phyloP scores from a whole-genome alignment of 176 grass and related monocot genomes.

The Lolium rigidum region DNA sequence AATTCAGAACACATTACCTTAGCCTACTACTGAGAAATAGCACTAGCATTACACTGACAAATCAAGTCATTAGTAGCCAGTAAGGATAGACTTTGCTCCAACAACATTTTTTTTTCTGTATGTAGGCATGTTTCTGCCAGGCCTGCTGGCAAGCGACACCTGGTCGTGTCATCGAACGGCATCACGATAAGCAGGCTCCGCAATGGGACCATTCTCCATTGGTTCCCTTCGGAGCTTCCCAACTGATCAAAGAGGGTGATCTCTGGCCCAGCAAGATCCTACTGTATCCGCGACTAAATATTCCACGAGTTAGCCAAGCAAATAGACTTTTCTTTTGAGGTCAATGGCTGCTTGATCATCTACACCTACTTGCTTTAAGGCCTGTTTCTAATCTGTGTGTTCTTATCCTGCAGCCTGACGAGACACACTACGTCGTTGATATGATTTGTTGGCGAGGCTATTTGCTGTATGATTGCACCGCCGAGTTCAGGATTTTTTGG shows the following conservation, averaged over 20 bases:
- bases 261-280: constrained; percentile 74
- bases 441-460: constrained; percentile 90
- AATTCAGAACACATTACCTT: too few species aligned
- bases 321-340: background rate
- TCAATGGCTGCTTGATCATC: background rate
- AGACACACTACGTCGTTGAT: constrained; percentile 88
- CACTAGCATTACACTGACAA: background rate
- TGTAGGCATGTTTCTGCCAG: constrained; percentile 83
- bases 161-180: constrained; percentile 81
- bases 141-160: constrained; percentile 73
- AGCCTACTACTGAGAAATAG: too few species aligned
- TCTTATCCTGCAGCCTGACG: constrained; percentile 57
- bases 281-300: constrained; percentile 86
- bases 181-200: constrained; percentile 75
- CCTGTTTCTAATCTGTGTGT: constrained; percentile 9
- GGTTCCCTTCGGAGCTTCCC: constrained; percentile 79
- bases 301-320: constrained; percentile 70
- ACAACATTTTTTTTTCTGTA: background rate
- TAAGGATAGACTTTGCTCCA: background rate
- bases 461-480: constrained; percentile 74
- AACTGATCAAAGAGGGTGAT: constrained; percentile 66
- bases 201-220: constrained; percentile 80
- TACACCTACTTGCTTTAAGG: background rate
- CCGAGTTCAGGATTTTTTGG: constrained; percentile 88
- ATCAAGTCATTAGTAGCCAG: background rate